phyloP scores from a whole-genome alignment of 495 filamentous ascomycete species.

The Tuber aestivum region DNA sequence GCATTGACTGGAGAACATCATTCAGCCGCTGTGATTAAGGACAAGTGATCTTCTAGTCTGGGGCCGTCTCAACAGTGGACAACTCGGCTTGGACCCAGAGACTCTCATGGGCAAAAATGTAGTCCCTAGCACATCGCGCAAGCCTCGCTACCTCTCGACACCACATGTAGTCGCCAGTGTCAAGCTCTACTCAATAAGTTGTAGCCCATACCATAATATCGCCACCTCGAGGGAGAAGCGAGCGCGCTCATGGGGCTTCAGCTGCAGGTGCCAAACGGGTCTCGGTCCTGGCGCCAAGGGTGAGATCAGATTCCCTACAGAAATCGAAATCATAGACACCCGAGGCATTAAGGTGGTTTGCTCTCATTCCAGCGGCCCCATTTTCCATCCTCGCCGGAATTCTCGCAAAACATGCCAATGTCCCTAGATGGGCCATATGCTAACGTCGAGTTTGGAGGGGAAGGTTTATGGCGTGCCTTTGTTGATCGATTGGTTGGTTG shows the following conservation, averaged over 20 bases:
- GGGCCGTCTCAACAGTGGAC: slow-evolving; percentile 62
- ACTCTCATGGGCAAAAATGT: slow-evolving; percentile 53
- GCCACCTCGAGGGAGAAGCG: slow-evolving; percentile 54
- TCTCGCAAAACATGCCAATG: too few relatives aligned
- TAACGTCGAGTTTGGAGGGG: too few relatives aligned
- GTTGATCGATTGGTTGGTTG: too few relatives aligned
- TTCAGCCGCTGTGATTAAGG: slow-evolving; percentile 55
- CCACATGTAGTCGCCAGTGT: slow-evolving; percentile 40
- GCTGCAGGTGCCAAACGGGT: slow-evolving; percentile 41
- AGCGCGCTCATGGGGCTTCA: slow-evolving; percentile 67
- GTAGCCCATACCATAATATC: slow-evolving; percentile 56
- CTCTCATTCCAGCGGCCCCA: too few relatives aligned
- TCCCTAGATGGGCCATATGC: too few relatives aligned
- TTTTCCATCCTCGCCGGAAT: too few relatives aligned
- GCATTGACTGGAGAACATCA: slow-evolving; percentile 66
- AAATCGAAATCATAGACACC: too few relatives aligned
- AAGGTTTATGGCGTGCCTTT: too few relatives aligned
- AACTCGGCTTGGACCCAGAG: slow-evolving; percentile 53
- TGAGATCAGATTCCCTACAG: too few relatives aligned
- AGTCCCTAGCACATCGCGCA: slow-evolving; percentile 49
- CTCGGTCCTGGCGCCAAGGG: too few relatives aligned
- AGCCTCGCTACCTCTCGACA: slow-evolving; percentile 33
- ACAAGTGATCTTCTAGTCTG: slow-evolving; percentile 62
- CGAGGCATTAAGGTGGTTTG: too few relatives aligned
- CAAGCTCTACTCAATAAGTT: slow-evolving; percentile 44